Evolutionary conservation across 495 filamentous ascomycete species (phyloP).

Genomic region (Xylona heveae): DNA sequence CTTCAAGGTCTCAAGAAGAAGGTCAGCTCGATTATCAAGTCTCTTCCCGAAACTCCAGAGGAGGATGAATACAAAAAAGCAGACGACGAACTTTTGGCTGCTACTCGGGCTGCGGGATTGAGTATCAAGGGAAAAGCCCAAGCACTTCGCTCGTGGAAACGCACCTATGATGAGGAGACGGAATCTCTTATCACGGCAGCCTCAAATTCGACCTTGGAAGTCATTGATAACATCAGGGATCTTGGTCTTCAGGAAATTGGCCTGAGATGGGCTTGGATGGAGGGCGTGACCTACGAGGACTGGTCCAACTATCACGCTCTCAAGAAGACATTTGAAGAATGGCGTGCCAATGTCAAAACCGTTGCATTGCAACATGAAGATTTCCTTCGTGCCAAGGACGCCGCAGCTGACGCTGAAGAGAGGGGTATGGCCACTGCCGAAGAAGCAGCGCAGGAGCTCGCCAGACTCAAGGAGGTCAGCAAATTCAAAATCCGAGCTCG

Average conservation of each 20-base stretch:
- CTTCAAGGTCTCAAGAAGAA: constrained; percentile 41
- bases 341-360: constrained; percentile 57
- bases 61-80: constrained; percentile 34
- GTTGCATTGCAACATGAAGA: constrained; percentile 52
- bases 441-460: constrained; percentile 61
- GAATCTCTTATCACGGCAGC: constrained; percentile 46
- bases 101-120: constrained; percentile 52
- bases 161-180: constrained; percentile 49
- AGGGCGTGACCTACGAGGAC: constrained; percentile 85
- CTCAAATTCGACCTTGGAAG: constrained; percentile 58
- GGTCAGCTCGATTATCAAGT: constrained; percentile 39
- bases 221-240: constrained; percentile 69
- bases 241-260: constrained; percentile 87
- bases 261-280: constrained; percentile 95
- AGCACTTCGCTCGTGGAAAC: constrained; percentile 56
- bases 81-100: constrained; percentile 36
- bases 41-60: constrained; percentile 27
- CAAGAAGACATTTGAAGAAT: constrained; percentile 64
- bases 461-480: constrained; percentile 63
- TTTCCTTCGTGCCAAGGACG: constrained; percentile 43
- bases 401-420: constrained; percentile 46
- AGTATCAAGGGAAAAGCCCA: constrained; percentile 65
- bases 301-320: constrained; percentile 82
- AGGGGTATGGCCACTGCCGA: constrained; percentile 65
- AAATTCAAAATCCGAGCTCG: constrained; percentile 63